Conservation (phyloP, 306 rosid genomes). For the Medicago truncatula region DNA sequence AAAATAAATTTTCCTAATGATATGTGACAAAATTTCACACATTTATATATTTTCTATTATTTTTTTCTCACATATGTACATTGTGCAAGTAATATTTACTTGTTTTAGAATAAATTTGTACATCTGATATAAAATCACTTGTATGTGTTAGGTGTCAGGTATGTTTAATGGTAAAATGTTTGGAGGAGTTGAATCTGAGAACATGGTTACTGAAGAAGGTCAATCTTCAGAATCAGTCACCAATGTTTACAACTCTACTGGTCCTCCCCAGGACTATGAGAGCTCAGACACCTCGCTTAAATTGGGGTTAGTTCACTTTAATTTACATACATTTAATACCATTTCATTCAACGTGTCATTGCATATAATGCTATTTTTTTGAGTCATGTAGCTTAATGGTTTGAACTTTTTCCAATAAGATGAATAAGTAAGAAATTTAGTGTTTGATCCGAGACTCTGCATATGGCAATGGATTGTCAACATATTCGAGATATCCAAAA, state of each 20-base stretch:
- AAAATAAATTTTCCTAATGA: background rate
- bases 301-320: constrained; percentile 65
- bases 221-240: constrained; percentile 89
- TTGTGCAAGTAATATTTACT: background rate
- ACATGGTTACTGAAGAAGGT: constrained; percentile 64
- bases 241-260: constrained; percentile 60
- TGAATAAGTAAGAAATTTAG: too few relatives aligned
- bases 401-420: too few relatives aligned
- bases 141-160: constrained; percentile 51
- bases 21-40: background rate
- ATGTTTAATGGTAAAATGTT: constrained; percentile 39
- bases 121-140: background rate
- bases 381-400: too few relatives aligned
- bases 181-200: constrained; percentile 56
- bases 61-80: background rate
- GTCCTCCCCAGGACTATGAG: constrained; percentile 73
- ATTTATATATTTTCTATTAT: background rate
- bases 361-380: too few relatives aligned
- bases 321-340: background rate
- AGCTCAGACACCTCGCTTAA: constrained; percentile 86
- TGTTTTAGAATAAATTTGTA: background rate
- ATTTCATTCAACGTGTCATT: background rate
- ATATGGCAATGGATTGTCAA: too few relatives aligned
- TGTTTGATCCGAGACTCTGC: too few relatives aligned
- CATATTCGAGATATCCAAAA: too few relatives aligned